Evolutionary conservation across 176 grass and related monocot species (phyloP), one percentile per base, ranked within the genome.

Genomic region (Oryza meyeriana): DNA sequence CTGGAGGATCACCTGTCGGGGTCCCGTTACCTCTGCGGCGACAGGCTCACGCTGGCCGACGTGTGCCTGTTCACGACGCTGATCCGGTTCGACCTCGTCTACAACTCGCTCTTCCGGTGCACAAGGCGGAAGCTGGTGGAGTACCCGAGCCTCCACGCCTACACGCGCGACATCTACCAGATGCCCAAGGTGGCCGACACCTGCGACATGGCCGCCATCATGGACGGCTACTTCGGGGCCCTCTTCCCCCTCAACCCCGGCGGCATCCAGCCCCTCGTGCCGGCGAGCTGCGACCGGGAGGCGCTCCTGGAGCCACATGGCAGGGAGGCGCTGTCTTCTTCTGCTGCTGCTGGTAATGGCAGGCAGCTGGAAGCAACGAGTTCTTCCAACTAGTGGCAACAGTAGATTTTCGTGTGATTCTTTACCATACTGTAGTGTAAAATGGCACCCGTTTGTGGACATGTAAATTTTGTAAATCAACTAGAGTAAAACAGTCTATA

Each of bases 41-140:
- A 74, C 79, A 41, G 71, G 62, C 65, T 91, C 13, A 98, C 95
- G 69, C 75, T 98, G 10, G 92, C 92, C 35, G 95, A 98, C 79
- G 87, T 98, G 6, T 98, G 95, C 92, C 81, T 98, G 38, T 98
- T 98, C 84, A 98, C 95, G 35, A 95, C 95, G 41, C 82, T 95
- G 55, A 90, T 95, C 35, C 81, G 95, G 26, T 95, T 98, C 36
- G 95, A 98, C 85, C 88, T 91, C 63, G 92, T 69, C 29, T 98
- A 93, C 72, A 93, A 87, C 86, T 83, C 85, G 35, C 90, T 95
- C 77, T 98, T 98, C 88, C 90, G 94, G 86, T 98, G 95, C 92
- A 93, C 84, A 29, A 86, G 79, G 84, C 83, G 82, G 72, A 98
- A 98, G 86, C 86, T 98, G 85, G 45, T 75, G 20, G 95, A 98